Evolutionary conservation across 257 asterid genomes (phyloP).

Genomic region (Eustoma russellianum): DNA sequence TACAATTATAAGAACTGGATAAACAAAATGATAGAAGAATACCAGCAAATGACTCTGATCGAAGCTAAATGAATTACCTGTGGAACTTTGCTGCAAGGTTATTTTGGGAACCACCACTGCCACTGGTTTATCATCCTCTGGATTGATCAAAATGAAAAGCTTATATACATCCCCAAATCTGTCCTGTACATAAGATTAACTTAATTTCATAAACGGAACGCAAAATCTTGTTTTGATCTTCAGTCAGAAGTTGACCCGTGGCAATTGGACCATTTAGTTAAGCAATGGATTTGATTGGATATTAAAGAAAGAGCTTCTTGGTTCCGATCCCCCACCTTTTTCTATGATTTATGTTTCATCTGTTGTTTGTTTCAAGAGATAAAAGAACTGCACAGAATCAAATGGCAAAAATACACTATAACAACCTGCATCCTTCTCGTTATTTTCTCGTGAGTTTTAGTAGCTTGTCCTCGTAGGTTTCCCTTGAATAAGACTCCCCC

Average conservation of each 20-base stretch:
- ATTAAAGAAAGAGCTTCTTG: no score
- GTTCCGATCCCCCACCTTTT: no score
- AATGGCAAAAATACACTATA: constrained; percentile 15
- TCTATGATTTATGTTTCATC: no score
- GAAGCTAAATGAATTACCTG: constrained; percentile 36
- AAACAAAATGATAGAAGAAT: constrained; percentile 2
- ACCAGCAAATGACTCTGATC: not conserved
- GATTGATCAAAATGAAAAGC: constrained; percentile 76
- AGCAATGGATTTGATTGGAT: no score
- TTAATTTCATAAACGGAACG: constrained; percentile 10
- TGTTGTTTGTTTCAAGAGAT: no score
- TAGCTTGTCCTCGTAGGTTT: constrained; percentile 82
- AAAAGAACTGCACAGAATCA: constrained; percentile 14
- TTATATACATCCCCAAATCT: constrained; percentile 74
- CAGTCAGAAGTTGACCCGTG: no score
- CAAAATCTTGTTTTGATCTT: no score
- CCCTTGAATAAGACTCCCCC: constrained; percentile 94
- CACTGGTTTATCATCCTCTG: constrained; percentile 94
- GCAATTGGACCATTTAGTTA: no score
- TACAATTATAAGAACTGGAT: not conserved
- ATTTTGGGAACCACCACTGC: constrained; percentile 91
- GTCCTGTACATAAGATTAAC: constrained; percentile 47
- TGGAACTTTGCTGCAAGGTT: constrained; percentile 76
- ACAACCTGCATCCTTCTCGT: constrained; percentile 69
- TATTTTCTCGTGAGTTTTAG: constrained; percentile 74